Percentiles rank a stretch among this genome's conserved stretches.
Conservation (phyloP, 805 yeast genomes). For the Limtongia smithiae region DNA sequence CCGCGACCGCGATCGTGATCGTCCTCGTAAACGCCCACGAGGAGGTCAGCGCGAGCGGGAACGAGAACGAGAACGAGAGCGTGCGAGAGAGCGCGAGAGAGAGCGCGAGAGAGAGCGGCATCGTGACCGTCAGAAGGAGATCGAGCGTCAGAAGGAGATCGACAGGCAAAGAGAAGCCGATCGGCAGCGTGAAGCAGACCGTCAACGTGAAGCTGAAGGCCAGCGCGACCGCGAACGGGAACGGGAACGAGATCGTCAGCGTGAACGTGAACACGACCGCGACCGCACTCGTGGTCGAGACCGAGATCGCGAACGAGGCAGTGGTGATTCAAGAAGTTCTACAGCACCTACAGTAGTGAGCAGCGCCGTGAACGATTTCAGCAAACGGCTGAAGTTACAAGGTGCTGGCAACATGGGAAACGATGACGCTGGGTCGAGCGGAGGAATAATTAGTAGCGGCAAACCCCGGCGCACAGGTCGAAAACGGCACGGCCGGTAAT, state of each 20-base stretch:
- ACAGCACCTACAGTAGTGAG: neutral
- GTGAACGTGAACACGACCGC: slow-evolving; percentile 1
- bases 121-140: neutral
- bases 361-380: too few species aligned
- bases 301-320: slow-evolving; percentile 2
- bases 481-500: too few species aligned
- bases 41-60: neutral
- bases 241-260: neutral
- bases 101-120: slow-evolving; percentile 2
- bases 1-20: neutral
- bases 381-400: neutral
- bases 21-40: neutral
- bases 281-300: slow-evolving; percentile 11
- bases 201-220: neutral
- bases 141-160: neutral
- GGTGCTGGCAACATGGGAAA: neutral
- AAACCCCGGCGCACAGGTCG: too few species aligned
- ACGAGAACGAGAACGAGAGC: slow-evolving; percentile 1
- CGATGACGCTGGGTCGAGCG: neutral
- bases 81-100: neutral
- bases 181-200: neutral
- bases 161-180: neutral
- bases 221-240: slow-evolving; percentile 1
- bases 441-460: neutral
- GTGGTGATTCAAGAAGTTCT: neutral